A percentile compares a stretch with the other conserved stretches of the same genome.
Evolutionary conservation across 2,329 filamentous ascomycete genomes (phyloP).

Genomic region (Chaetomium sp.): DNA sequence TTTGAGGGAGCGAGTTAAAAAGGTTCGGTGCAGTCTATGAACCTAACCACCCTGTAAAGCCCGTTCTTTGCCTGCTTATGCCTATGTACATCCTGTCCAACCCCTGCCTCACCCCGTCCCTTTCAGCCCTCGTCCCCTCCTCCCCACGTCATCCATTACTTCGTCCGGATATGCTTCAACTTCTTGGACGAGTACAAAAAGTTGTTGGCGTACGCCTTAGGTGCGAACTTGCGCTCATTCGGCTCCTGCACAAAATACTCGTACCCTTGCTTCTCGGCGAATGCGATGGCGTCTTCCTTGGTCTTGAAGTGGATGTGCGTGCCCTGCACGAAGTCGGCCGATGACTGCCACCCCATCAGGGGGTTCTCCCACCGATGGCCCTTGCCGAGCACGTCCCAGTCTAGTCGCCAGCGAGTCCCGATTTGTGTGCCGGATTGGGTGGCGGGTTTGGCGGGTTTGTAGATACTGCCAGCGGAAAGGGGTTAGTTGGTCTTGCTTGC

Average conservation of each 20-base stretch:
- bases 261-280: slow-evolving; percentile 98
- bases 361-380: slow-evolving; percentile 98
- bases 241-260: slow-evolving; percentile 99
- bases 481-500: not conserved
- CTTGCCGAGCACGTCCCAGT: slow-evolving; percentile 91
- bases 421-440: slow-evolving; percentile 92
- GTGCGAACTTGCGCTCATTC: slow-evolving; percentile 74
- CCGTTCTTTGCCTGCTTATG: not conserved
- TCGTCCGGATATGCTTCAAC: slow-evolving; percentile 80
- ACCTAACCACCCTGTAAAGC: no score
- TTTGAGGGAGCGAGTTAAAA: no score
- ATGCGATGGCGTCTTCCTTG: slow-evolving; percentile 91
- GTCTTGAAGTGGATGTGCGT: slow-evolving; percentile 82
- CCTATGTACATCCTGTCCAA: slow-evolving; percentile 6
- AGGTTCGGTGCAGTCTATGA: no score
- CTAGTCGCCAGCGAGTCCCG: slow-evolving; percentile 86
- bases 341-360: slow-evolving; percentile 97
- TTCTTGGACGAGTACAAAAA: slow-evolving; percentile 80
- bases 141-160: slow-evolving; percentile 42
- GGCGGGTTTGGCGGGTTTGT: slow-evolving; percentile 83
- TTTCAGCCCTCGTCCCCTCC: not conserved
- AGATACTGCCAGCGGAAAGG: slow-evolving; percentile 59
- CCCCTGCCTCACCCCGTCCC: not conserved
- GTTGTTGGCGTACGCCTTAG: slow-evolving; percentile 96
- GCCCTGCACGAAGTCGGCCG: slow-evolving; percentile 90